Conservation (phyloP, 2,329 filamentous ascomycete genomes). For the Stagonosporopsis cucurbitacearum region DNA sequence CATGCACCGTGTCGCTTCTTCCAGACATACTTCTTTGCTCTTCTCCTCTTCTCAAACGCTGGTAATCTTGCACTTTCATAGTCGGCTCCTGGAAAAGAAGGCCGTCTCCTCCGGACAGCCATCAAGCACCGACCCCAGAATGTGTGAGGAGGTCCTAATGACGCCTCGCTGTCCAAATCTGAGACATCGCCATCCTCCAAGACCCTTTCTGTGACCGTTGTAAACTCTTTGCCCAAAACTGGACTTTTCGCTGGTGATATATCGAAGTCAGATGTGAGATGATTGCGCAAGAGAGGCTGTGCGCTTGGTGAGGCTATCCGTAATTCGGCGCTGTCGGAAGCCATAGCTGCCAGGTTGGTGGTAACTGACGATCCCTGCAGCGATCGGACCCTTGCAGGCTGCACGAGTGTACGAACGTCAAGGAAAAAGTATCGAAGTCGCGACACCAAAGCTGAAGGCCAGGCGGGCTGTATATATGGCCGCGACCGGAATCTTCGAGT, state of each 20-base stretch:
- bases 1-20: slow-evolving; percentile 29
- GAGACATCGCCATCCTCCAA: slow-evolving; percentile 38
- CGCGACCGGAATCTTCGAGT: neutral
- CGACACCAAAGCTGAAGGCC: slow-evolving; percentile 1
- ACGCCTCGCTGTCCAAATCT: slow-evolving; percentile 23
- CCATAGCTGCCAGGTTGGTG: slow-evolving; percentile 21
- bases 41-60: slow-evolving; percentile 27
- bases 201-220: slow-evolving; percentile 14
- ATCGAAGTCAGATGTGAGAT: slow-evolving; percentile 28
- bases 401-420: neutral
- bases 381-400: slow-evolving; percentile 18
- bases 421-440: neutral
- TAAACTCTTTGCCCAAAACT: slow-evolving; percentile 24
- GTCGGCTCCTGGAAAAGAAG: slow-evolving; percentile 21
- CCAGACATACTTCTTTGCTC: slow-evolving; percentile 22
- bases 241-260: slow-evolving; percentile 21
- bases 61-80: slow-evolving; percentile 22
- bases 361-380: slow-evolving; percentile 15
- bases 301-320: slow-evolving; percentile 18
- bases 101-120: slow-evolving; percentile 35
- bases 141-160: slow-evolving; percentile 12
- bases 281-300: slow-evolving; percentile 33
- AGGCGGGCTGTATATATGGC: slow-evolving; percentile 11
- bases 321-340: slow-evolving; percentile 24
- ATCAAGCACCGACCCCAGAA: slow-evolving; percentile 42